phyloP scores from a whole-genome alignment of 2,329 filamentous ascomycete species.

The Talaromyces albobiverticillius region DNA sequence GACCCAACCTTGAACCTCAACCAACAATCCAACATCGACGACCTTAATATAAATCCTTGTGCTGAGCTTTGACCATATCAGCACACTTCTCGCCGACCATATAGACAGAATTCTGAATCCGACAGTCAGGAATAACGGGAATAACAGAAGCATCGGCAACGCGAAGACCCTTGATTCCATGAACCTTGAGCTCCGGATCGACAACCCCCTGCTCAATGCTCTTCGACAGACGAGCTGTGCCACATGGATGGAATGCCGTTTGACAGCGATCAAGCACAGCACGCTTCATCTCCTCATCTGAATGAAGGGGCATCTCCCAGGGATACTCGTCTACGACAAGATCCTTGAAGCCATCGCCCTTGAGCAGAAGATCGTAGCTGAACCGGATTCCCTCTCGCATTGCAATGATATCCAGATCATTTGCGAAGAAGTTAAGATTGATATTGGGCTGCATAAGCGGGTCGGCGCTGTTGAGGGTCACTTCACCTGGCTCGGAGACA shows the following conservation, averaged over 20 bases:
- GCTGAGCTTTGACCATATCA: neutral
- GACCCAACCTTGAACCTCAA: neutral
- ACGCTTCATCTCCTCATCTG: constrained; percentile 56
- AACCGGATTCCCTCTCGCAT: constrained; percentile 57
- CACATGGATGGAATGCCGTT: constrained; percentile 60
- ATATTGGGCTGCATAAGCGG: constrained; percentile 35
- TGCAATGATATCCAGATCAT: constrained; percentile 52
- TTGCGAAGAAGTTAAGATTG: constrained; percentile 45
- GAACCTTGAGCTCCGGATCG: constrained; percentile 50
- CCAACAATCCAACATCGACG: no score
- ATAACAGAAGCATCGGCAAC: constrained; percentile 58
- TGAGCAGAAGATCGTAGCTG: constrained; percentile 53
- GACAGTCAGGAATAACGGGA: constrained; percentile 54
- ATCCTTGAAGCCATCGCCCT: constrained; percentile 54
- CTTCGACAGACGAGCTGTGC: constrained; percentile 54
- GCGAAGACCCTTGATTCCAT: constrained; percentile 53
- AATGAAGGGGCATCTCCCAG: constrained; percentile 57
- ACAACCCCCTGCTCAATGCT: constrained; percentile 32
- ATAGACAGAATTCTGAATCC: constrained; percentile 51
- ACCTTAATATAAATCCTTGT: neutral
- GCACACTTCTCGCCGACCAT: neutral
- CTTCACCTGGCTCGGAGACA: constrained; percentile 36
- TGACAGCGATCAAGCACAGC: constrained; percentile 58
- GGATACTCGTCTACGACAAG: constrained; percentile 49
- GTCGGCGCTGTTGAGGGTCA: constrained; percentile 39